phyloP scores from a whole-genome alignment of 108 stramenopile genomes.

The Cylindrotheca closterium region DNA sequence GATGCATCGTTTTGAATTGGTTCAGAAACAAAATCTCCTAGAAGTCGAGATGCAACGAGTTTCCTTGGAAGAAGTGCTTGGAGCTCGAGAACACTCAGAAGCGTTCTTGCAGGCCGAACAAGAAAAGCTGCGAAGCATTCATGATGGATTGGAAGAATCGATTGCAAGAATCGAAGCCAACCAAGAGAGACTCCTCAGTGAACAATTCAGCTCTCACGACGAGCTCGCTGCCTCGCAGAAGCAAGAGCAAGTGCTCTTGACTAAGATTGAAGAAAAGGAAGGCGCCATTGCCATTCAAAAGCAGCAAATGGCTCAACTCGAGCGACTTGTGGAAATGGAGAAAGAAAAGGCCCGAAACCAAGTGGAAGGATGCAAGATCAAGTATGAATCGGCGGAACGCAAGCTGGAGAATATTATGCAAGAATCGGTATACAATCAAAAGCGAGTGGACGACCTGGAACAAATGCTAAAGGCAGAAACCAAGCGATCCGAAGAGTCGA shows the following conservation, averaged over 20 bases:
- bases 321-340: neutral
- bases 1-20: neutral
- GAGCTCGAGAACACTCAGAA: neutral
- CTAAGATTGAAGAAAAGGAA: neutral
- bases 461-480: neutral
- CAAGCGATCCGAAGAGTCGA: neutral
- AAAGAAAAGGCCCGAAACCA: neutral
- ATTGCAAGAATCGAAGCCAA: neutral
- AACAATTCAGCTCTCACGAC: neutral
- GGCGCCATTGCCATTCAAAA: neutral
- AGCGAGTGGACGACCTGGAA: neutral
- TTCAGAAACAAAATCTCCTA: neutral
- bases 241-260: neutral
- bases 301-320: neutral
- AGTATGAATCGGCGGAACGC: neutral
- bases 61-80: neutral
- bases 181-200: neutral
- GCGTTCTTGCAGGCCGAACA: neutral
- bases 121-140: neutral
- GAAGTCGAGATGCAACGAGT: neutral
- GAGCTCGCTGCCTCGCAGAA: neutral
- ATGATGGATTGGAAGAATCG: neutral
- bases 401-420: neutral
- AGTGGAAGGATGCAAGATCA: neutral
- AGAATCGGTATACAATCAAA: neutral